Evolutionary conservation across 177 flowering plant species (phyloP).

Genomic region (Telopea speciosissima): DNA sequence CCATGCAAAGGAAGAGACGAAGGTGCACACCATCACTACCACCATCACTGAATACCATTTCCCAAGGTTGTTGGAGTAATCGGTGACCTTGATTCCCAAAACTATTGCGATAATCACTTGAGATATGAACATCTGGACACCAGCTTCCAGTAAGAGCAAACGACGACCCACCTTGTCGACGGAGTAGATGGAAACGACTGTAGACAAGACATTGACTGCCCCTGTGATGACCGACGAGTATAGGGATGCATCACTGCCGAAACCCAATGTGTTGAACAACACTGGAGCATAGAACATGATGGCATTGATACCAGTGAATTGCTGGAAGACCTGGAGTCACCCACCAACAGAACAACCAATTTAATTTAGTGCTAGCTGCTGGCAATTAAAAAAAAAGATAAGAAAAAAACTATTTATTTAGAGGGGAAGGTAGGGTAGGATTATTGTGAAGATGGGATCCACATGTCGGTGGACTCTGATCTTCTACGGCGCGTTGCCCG

Average conservation of each 20-base stretch:
- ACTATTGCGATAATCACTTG: slow-evolving; percentile 55
- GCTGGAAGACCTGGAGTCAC: not conserved
- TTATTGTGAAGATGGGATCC: no score
- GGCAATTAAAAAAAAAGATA: no score
- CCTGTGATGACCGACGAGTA: slow-evolving; percentile 56
- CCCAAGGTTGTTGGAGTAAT: slow-evolving; percentile 34
- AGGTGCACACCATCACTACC: slow-evolving; percentile 65
- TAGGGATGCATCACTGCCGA: slow-evolving; percentile 38
- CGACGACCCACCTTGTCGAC: slow-evolving; percentile 60
- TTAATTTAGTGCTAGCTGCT: no score
- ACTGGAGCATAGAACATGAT: slow-evolving; percentile 66
- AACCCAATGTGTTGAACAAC: slow-evolving; percentile 45
- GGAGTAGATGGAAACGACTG: slow-evolving; percentile 49
- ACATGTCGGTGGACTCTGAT: no score
- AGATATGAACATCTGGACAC: slow-evolving; percentile 53
- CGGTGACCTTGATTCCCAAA: slow-evolving; percentile 62
- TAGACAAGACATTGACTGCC: slow-evolving; percentile 50
- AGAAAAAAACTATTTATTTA: no score
- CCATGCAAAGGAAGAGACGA: slow-evolving; percentile 74
- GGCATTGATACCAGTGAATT: slow-evolving; percentile 51
- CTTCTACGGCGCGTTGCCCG: no score
- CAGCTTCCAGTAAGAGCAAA: slow-evolving; percentile 46
- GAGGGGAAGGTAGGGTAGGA: no score
- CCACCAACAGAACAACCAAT: not conserved
- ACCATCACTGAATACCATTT: slow-evolving; percentile 47